phyloP scores from a whole-genome alignment of 768 basidiomycete genomes.

The Antrodiella citrinella region DNA sequence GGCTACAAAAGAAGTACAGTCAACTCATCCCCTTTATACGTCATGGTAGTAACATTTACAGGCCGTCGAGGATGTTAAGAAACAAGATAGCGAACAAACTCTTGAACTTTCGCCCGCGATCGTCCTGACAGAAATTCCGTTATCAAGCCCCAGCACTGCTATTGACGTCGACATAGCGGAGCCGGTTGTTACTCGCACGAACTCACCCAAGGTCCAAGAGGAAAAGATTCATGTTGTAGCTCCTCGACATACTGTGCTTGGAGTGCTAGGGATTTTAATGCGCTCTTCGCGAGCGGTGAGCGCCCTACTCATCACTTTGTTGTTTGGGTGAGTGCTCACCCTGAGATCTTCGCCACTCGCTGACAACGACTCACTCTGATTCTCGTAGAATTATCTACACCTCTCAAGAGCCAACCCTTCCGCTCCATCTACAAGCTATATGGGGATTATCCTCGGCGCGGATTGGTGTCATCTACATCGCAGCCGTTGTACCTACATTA shows the following conservation, averaged over 20 bases:
- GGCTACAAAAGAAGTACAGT: neutral
- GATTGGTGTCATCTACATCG: constrained; percentile 64
- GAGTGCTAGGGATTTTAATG: constrained; percentile 17
- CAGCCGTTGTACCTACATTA: constrained; percentile 53
- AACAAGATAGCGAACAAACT: too few relatives aligned
- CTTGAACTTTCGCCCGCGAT: too few relatives aligned
- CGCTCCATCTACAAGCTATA: constrained; percentile 25
- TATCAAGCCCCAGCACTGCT: neutral
- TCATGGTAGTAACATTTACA: too few relatives aligned
- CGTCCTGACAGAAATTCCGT: neutral
- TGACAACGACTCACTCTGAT: neutral
- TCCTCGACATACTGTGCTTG: constrained; percentile 14
- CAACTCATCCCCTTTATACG: too few relatives aligned
- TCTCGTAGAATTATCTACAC: constrained; percentile 19
- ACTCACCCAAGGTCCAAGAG: too few relatives aligned
- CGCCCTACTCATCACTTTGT: constrained; percentile 21
- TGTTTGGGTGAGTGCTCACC: constrained; percentile 30
- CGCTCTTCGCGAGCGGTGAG: constrained; percentile 21
- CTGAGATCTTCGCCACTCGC: constrained; percentile 1
- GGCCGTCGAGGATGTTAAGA: too few relatives aligned
- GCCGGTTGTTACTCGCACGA: too few relatives aligned
- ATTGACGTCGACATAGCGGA: too few relatives aligned
- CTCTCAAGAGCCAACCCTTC: constrained; percentile 26
- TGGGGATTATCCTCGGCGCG: constrained; percentile 25
- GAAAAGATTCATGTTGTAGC: too few relatives aligned